Evolutionary conservation across 2,329 filamentous ascomycete species (phyloP).

Genomic region (Hirsutella minnesotensis): DNA sequence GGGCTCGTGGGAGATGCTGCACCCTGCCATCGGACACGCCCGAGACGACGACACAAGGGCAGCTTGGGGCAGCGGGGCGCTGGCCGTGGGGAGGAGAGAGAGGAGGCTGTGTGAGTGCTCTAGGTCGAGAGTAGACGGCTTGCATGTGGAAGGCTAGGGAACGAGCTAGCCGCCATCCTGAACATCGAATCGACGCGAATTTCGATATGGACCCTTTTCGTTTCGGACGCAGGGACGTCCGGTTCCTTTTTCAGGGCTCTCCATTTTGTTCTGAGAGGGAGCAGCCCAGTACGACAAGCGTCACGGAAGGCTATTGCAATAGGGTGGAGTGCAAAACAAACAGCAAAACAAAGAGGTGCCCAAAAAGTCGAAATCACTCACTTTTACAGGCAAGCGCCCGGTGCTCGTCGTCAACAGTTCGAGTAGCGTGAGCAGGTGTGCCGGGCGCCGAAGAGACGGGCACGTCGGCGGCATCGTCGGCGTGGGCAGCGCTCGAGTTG

Average conservation of each 20-base stretch:
- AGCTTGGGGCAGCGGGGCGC: too few species aligned
- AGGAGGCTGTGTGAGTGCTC: too few species aligned
- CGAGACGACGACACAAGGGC: too few species aligned
- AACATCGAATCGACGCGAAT: not conserved
- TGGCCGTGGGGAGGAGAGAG: too few species aligned
- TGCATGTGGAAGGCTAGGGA: too few species aligned
- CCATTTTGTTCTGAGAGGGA: not conserved
- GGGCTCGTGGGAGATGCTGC: not conserved
- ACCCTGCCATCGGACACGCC: not conserved
- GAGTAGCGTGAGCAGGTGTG: conserved; percentile 12
- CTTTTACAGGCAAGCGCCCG: conserved; percentile 3
- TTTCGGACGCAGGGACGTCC: not conserved
- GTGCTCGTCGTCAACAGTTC: conserved; percentile 1
- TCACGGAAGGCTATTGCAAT: too few species aligned
- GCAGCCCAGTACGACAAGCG: too few species aligned
- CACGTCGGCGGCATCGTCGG: conserved; percentile 19
- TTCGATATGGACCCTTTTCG: not conserved
- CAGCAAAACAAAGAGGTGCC: conserved; percentile 3
- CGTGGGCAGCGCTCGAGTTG: conserved; percentile 11
- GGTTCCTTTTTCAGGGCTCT: not conserved
- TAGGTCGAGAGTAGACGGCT: not conserved
- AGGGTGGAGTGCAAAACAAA: not conserved
- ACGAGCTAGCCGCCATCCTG: not conserved
- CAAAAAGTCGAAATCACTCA: conserved; percentile 4
- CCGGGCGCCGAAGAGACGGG: conserved; percentile 14